Evolutionary conservation across 441 rosid species (phyloP), one percentile per base, ranked within the genome.

Genomic region (Gossypium schwendimanii): DNA sequence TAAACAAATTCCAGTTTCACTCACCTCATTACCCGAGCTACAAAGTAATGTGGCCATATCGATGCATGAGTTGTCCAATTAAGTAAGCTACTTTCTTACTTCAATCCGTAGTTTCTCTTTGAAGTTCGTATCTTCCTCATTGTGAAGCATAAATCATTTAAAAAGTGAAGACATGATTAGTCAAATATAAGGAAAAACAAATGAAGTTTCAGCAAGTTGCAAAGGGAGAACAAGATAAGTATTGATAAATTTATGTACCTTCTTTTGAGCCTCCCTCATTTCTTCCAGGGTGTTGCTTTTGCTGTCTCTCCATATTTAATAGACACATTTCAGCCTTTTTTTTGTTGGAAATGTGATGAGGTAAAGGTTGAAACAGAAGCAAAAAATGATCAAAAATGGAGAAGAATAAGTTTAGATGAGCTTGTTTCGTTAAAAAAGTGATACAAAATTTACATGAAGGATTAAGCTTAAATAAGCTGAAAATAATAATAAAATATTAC

Each of bases 201-300:
- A 50, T 41, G 21, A 67, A 59, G 1, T 28, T 20, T 12, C 18
- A 26, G 11, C 12, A 53, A 41, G 10, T 24, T 17, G 14, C 15
- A 53, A 31, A 15, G 33, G 36, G 39, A 73, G 50, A 57, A 45
- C 12, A 20, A 26, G 8, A 45, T 26, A 41, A 44, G 21, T 49
- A 71, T 2, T 6, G 54, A 39, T 28, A 49, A 52, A 7, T 58
- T 61, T 8, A 26, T 21, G 64, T 66, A 93, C 98, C 96, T 88
- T 90, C 89, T 87, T 91, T 78, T 91, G 91, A 57, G 92, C 82
- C 78, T 86, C 91, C 78, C 98, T 86, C 82, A 91, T 83, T 84
- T 93, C 97, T 75, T 91, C 96, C 75, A 91, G 71, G 4, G 39
- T 97, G 89, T 84, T 86, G 90, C 74, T 90, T 89, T 80, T 91